Evolutionary conservation across 2,329 filamentous ascomycete species (phyloP).

Genomic region (Penicillium corylophilum): DNA sequence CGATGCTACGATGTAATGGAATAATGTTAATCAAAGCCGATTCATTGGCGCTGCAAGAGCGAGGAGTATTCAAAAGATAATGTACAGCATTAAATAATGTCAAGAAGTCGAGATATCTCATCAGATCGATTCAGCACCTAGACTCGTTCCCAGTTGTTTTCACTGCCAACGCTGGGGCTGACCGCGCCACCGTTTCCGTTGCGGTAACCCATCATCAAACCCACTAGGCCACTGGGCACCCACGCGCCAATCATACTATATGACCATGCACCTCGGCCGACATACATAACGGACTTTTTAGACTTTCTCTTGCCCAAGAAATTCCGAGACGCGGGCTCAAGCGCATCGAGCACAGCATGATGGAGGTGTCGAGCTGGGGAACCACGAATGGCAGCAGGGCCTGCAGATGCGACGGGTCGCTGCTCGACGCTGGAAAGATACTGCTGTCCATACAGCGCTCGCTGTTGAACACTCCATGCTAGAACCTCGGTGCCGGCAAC

Average conservation of each 20-base stretch:
- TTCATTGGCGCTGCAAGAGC: slow-evolving; percentile 11
- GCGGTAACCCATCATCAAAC: slow-evolving; percentile 87
- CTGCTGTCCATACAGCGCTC: slow-evolving; percentile 49
- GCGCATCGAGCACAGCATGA: slow-evolving; percentile 84
- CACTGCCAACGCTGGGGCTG: slow-evolving; percentile 34
- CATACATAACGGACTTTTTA: slow-evolving; percentile 62
- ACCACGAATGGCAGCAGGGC: slow-evolving; percentile 52
- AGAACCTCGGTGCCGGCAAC: slow-evolving; percentile 54
- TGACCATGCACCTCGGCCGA: slow-evolving; percentile 78
- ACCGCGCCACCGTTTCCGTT: slow-evolving; percentile 23
- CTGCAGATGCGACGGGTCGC: slow-evolving; percentile 38
- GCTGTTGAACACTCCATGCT: slow-evolving; percentile 58
- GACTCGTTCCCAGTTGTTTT: slow-evolving; percentile 38
- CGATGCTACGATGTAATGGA: not conserved
- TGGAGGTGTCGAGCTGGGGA: slow-evolving; percentile 77
- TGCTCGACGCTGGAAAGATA: slow-evolving; percentile 47
- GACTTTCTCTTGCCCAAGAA: slow-evolving; percentile 39
- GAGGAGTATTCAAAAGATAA: slow-evolving; percentile 15
- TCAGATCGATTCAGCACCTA: slow-evolving; percentile 10
- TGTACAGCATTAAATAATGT: slow-evolving; percentile 11
- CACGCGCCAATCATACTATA: slow-evolving; percentile 85
- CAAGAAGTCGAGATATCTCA: not conserved
- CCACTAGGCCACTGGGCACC: slow-evolving; percentile 74
- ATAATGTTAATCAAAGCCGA: slow-evolving; percentile 7
- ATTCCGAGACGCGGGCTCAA: slow-evolving; percentile 54